These are phyloP conservation scores for Eucalyptus sp. DNA, from an alignment of 345 rosid species.

Conservation along the genomic window DNA sequence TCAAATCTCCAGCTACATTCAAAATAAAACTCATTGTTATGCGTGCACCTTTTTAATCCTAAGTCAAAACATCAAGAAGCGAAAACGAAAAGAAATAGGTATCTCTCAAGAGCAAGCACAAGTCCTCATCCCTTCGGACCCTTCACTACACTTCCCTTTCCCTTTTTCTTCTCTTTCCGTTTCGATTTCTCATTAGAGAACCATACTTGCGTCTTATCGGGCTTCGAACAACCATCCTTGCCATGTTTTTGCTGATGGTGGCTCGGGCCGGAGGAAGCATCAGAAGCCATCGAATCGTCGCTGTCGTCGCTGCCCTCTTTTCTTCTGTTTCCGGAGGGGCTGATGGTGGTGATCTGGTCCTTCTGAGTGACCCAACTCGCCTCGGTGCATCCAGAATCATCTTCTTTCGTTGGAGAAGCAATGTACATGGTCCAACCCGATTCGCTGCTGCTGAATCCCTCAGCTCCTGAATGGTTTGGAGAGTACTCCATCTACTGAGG, in stretches of 20 bases:
- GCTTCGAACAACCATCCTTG: background rate
- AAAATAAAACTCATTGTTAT: background rate
- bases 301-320: background rate
- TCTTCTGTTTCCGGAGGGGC: background rate
- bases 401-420: slow-evolving; percentile 2
- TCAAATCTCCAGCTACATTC: background rate
- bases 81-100: background rate
- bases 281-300: slow-evolving; percentile 10
- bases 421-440: slow-evolving; percentile 12
- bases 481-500: background rate
- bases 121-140: background rate
- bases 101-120: background rate
- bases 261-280: background rate
- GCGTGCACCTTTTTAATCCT: background rate
- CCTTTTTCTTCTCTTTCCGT: background rate
- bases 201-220: background rate
- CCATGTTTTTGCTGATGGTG: background rate
- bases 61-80: background rate
- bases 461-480: background rate
- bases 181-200: background rate
- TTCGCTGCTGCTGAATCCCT: slow-evolving; percentile 7
- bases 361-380: background rate
- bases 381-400: background rate
- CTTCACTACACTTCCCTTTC: background rate
- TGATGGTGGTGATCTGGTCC: background rate